phyloP scores from a whole-genome alignment of 2,329 filamentous ascomycete genomes.

The Rosellinia necatrix region DNA sequence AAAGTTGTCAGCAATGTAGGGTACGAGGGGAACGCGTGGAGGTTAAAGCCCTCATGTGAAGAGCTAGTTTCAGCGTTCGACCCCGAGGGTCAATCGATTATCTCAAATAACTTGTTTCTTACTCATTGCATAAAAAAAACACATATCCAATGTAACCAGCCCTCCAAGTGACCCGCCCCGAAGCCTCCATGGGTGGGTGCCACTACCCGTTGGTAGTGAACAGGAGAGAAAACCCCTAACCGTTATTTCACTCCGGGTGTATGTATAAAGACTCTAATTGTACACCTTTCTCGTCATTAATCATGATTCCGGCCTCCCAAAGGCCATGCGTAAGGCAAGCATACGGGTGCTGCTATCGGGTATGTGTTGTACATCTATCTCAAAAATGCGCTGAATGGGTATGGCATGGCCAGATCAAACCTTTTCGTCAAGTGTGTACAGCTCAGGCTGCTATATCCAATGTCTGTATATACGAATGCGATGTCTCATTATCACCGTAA shows the following conservation, averaged over 20 bases:
- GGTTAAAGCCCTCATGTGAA: too few relatives aligned
- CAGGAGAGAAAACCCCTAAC: too few relatives aligned
- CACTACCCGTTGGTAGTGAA: too few relatives aligned
- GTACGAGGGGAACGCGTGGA: too few relatives aligned
- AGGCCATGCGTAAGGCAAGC: conserved; percentile 5
- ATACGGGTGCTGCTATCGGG: conserved; percentile 7
- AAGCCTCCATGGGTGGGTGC: too few relatives aligned
- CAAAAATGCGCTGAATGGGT: conserved; percentile 24
- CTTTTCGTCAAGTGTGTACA: not conserved
- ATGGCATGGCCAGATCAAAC: conserved; percentile 13
- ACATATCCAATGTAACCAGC: too few relatives aligned
- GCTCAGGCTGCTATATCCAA: not conserved
- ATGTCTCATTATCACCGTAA: conserved; percentile 32
- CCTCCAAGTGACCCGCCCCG: too few relatives aligned
- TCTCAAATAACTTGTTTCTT: too few relatives aligned
- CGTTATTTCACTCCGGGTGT: not conserved
- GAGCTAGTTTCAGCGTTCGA: too few relatives aligned
- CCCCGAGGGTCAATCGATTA: too few relatives aligned
- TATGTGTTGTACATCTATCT: conserved; percentile 26
- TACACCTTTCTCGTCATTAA: conserved; percentile 15
- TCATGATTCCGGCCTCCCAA: conserved; percentile 6
- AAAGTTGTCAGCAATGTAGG: too few relatives aligned
- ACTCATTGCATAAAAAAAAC: too few relatives aligned
- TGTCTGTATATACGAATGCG: conserved; percentile 9
- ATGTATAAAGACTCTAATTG: not conserved